Evolutionary conservation across 306 rosid species (phyloP).

Genomic region (Comarum palustre): DNA sequence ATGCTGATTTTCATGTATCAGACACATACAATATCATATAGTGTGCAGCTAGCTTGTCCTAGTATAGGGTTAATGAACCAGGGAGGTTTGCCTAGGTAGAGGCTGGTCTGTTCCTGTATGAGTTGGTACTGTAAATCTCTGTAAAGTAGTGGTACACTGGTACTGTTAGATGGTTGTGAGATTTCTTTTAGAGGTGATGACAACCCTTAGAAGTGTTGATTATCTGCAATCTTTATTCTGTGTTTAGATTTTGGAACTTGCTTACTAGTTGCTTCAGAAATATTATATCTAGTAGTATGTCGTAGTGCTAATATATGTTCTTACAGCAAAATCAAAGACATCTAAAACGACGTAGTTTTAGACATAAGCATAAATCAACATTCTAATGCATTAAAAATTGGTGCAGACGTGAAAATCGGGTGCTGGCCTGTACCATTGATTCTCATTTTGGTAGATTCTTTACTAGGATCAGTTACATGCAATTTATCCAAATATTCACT

Average conservation of each 20-base stretch:
- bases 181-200: background rate
- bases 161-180: background rate
- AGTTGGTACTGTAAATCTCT: background rate
- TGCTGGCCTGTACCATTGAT: background rate
- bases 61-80: background rate
- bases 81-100: background rate
- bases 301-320: background rate
- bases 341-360: background rate
- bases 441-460: slow-evolving; percentile 3
- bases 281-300: background rate
- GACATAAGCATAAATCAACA: background rate
- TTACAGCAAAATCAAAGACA: background rate
- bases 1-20: background rate
- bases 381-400: background rate
- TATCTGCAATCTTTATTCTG: background rate
- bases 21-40: background rate
- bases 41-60: background rate
- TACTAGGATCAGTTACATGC: background rate
- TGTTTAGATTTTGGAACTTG: background rate
- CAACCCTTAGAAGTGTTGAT: background rate
- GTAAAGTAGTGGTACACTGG: background rate
- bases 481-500: background rate
- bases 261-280: background rate
- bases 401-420: background rate
- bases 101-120: background rate